A percentile compares a stretch with the other conserved stretches of the same genome.
phyloP scores from a whole-genome alignment of 2,329 filamentous ascomycete species.

The Myriosclerotinia duriaeana region DNA sequence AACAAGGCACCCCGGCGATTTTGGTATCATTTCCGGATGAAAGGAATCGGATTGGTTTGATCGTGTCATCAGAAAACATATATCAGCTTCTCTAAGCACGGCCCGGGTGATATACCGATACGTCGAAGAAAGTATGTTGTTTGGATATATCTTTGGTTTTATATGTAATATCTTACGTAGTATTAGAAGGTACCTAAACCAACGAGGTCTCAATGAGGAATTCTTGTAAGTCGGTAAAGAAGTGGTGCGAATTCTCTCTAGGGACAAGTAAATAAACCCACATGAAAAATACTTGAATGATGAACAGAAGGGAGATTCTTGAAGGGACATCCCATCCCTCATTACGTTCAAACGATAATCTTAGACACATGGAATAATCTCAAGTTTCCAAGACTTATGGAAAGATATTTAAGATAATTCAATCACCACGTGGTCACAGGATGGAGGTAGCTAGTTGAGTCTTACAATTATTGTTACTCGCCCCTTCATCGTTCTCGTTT shows the following conservation, averaged over 20 bases:
- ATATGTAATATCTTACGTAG: too few relatives aligned
- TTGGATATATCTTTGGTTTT: too few relatives aligned
- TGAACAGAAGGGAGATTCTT: too few relatives aligned
- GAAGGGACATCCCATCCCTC: neutral
- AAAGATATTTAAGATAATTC: neutral
- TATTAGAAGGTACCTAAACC: too few relatives aligned
- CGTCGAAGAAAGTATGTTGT: too few relatives aligned
- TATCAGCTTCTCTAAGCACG: neutral
- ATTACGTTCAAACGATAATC: neutral
- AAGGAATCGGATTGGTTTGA: slow-evolving; percentile 2
- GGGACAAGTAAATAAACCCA: too few relatives aligned
- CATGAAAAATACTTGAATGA: too few relatives aligned
- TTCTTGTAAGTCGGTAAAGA: too few relatives aligned
- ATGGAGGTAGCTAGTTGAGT: neutral
- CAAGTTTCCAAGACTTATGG: neutral
- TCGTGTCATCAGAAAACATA: neutral
- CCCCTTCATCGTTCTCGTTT: slow-evolving; percentile 6
- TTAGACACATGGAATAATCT: neutral
- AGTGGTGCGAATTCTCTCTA: too few relatives aligned
- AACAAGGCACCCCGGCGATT: slow-evolving; percentile 6
- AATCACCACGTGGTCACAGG: neutral
- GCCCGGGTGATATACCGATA: neutral
- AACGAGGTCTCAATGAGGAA: too few relatives aligned
- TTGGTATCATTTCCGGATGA: neutral
- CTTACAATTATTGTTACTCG: neutral